Evolutionary conservation across 768 basidiomycete genomes (phyloP), one percentile per base, ranked within the genome.

Genomic region (Gloeostereum incarnatum): DNA sequence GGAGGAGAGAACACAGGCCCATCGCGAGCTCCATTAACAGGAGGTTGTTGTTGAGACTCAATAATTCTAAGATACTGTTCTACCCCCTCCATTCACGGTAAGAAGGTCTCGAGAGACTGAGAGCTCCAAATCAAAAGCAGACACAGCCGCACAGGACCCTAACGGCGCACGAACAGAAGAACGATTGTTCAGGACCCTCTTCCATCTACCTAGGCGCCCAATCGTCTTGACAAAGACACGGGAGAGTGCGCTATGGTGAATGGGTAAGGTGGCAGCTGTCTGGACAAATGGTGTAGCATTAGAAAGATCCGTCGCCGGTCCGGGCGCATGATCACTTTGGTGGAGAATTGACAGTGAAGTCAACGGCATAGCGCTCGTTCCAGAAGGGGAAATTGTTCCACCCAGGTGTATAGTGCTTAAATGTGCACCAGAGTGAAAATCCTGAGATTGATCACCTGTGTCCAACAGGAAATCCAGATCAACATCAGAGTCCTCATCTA

Each of bases 121-220:
- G 31, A 73, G 49, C 52, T 83, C 83, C 30, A 87, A 55, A 49
- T 87, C 81, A 51, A 87, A 82, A 5, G 79, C 77, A 2, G 81
- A 79, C 1, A 78, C 69, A 42, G 73, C 75, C 17, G 64, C 60
- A 41, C 61, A 66, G 16, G 60, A 56, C 14, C 48, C 56, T 7
- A 60, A 40, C 16, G 57, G 56, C 21, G 49, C 44, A 30, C 57
- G 57, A 14, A 45, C 45, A 40, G 54, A 46, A 13, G 59, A 51
- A 18, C 63, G 55, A 3, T 69, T 60, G 46, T 83, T 78, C 36
- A 91, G 55, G 20, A 85, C 86, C 5, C 89, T 76, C 50, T 72
- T 84, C 84, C 89, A 84, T 7, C 83, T 65, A 1, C 89, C 89
- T 13, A 93, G 60, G 4, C 83, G 72, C 4, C 89, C 86, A 20